phyloP scores from a whole-genome alignment of 345 rosid genomes.

The Luvunga scandens region DNA sequence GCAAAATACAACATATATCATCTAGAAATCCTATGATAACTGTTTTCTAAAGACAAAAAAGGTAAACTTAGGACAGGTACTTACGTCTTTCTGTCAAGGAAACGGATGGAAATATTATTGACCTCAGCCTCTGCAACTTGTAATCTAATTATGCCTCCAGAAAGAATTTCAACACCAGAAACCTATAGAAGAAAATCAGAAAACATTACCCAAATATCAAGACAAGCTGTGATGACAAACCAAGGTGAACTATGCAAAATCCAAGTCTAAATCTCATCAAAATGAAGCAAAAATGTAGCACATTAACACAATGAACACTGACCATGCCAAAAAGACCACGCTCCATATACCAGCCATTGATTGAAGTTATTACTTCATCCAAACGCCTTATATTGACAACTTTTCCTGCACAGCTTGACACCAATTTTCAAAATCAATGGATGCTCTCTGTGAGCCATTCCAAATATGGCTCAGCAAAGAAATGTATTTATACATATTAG shows the following conservation, averaged over 20 bases:
- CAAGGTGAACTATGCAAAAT: neutral
- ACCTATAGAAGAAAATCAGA: constrained; percentile 45
- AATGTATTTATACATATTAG: neutral
- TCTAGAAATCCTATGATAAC: neutral
- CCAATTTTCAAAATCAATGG: constrained; percentile 45
- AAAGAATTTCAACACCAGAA: constrained; percentile 81
- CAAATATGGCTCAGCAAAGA: constrained; percentile 9
- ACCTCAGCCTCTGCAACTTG: constrained; percentile 97
- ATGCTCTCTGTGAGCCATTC: constrained; percentile 26
- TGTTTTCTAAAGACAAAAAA: neutral
- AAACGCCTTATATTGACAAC: constrained; percentile 80
- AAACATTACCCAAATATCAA: neutral
- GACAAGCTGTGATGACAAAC: neutral
- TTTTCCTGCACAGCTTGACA: constrained; percentile 94
- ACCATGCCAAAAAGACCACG: constrained; percentile 97
- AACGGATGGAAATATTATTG: constrained; percentile 78
- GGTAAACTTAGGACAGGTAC: constrained; percentile 31
- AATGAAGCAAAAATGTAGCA: neutral
- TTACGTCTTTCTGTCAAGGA: constrained; percentile 93
- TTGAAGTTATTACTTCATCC: constrained; percentile 85
- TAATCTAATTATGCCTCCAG: constrained; percentile 88
- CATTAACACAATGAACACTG: constrained; percentile 23
- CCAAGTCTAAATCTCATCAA: neutral
- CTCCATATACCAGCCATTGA: constrained; percentile 95
- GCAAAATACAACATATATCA: constrained; percentile 14